Evolutionary conservation across 768 basidiomycete genomes (phyloP), one percentile per base, ranked within the genome.

Genomic region (Auriscalpium orientale): DNA sequence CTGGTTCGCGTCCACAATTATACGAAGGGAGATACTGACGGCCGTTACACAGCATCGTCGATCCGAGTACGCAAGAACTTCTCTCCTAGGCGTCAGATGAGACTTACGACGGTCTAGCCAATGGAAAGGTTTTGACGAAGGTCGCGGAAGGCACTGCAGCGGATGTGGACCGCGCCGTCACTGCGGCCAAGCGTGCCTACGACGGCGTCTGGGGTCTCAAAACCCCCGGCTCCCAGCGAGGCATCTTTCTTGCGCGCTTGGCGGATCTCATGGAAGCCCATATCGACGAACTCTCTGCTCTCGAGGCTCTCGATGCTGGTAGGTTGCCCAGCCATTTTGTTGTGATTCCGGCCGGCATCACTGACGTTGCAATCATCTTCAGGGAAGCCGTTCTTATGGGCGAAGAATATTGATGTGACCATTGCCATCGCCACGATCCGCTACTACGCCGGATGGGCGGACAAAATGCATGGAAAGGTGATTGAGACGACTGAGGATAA

Each of bases 381-480:
- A 45, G 44, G 81, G 43, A 85, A 86, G 70, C 75, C 79, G 2
- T 84, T 75, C 65, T 35, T 53, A 11, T 74, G 70, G 67, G 76
- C 82, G 12, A 79, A 73, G 56, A 69, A 64, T n/a, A 68, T 63
- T 0, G 89, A 89, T 59, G 66, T 88, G 2, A 62, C 64, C 0
- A 69, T 69, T 53, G 68, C 79, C 0, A 74, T 84, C 56, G 72
- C 68, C 22, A 73, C 74, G 34, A 68, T 92, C 61, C 76, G 82
- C 35, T 95, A 95, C 72, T 97, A 88, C 63, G 89, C 84, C 46
- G 94, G 93, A 15, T 90, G 90, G 85, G 89, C 91, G 22, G 93
- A 94, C 74, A 95, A 95, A 72, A 71, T 87, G 52, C 73, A 77
- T 7, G 90, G 89, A 4, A 80, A 89, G 68, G 83, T 82, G 7